These are phyloP conservation scores for Globisporangium camurandrum DNA, from an alignment of 352 stramenopile species.

Conservation along the genomic window DNA sequence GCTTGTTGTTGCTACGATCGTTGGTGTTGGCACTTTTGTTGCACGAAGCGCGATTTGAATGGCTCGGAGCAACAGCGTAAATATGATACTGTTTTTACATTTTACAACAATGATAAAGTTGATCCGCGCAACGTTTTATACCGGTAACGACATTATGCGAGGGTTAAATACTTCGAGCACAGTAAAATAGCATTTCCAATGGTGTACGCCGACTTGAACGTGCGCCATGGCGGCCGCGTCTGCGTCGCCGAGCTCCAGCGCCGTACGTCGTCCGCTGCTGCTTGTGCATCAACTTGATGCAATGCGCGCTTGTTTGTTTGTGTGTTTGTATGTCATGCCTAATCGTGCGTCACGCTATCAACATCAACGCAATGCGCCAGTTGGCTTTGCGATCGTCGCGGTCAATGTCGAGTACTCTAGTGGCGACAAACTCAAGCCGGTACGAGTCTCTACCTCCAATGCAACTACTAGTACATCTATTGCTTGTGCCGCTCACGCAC, in stretches of 20 bases:
- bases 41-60: no score
- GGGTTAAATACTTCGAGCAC: no score
- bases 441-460: not conserved
- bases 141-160: no score
- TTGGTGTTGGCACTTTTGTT: no score
- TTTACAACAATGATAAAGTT: no score
- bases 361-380: no score
- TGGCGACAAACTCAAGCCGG: slow-evolving; percentile 45
- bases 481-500: not conserved
- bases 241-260: slow-evolving; percentile 51
- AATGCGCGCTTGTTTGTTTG: not conserved
- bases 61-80: slow-evolving; percentile 8
- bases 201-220: slow-evolving; percentile 72
- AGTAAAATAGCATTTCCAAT: no score
- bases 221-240: slow-evolving; percentile 40
- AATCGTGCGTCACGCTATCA: no score
- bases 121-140: no score
- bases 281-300: no score
- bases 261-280: slow-evolving; percentile 23
- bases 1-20: no score
- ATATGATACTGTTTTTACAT: no score
- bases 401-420: slow-evolving; percentile 54
- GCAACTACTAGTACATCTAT: not conserved
- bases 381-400: slow-evolving; percentile 55
- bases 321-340: not conserved